Evolutionary conservation across 192 early-diverging fungal species (phyloP).

Genomic region (Chytriomyces confervae): DNA sequence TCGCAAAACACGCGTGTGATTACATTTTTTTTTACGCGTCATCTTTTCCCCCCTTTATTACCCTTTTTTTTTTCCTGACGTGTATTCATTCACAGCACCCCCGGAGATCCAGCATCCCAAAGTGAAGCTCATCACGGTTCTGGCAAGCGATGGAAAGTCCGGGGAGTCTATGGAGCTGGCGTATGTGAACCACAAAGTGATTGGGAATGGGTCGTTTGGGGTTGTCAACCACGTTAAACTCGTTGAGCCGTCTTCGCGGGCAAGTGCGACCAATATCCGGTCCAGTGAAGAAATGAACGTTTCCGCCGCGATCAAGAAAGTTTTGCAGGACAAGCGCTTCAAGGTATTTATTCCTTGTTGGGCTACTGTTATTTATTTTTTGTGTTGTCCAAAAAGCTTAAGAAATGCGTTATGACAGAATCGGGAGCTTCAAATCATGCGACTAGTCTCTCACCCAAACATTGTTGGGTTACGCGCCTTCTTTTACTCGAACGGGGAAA

Average conservation of each 20-base stretch:
- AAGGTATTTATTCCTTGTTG: conserved; percentile 65
- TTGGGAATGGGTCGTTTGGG: conserved; percentile 98
- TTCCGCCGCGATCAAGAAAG: conserved; percentile 96
- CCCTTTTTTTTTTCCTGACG: background rate
- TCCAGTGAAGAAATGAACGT: conserved; percentile 53
- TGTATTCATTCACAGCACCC: background rate
- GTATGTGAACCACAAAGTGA: conserved; percentile 91
- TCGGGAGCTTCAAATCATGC: conserved; percentile 93
- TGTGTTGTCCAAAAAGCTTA: background rate
- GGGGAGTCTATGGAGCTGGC: conserved; percentile 84
- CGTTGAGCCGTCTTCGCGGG: conserved; percentile 6
- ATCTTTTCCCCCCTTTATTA: background rate
- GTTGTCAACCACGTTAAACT: conserved; percentile 96
- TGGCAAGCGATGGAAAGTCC: conserved; percentile 86
- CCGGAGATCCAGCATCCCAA: conserved; percentile 26
- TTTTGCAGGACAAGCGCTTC: conserved; percentile 97
- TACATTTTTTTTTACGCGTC: background rate
- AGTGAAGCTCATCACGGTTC: conserved; percentile 58
- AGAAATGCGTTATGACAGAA: conserved; percentile 61
- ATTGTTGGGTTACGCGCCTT: conserved; percentile 88
- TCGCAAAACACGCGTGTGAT: background rate
- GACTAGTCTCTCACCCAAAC: conserved; percentile 89
- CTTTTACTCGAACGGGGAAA: conserved; percentile 95
- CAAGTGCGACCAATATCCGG: conserved; percentile 46
- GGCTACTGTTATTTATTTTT: background rate